These are phyloP conservation scores for Bimuria novae-zelandiae DNA, from an alignment of 2,329 filamentous ascomycete species.

Conservation along the genomic window DNA sequence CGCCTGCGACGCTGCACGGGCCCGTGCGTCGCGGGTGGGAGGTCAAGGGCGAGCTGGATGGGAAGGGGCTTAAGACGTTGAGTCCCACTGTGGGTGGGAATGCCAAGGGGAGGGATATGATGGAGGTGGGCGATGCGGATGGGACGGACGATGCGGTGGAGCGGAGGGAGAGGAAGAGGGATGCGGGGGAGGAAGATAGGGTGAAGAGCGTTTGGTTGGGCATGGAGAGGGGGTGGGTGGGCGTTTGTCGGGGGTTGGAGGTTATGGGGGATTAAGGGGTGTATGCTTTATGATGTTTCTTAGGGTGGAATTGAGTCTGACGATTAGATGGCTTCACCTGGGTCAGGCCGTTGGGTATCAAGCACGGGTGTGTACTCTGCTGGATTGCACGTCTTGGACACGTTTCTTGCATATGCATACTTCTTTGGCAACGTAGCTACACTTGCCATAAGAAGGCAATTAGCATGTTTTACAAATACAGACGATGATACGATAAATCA, in stretches of 20 bases:
- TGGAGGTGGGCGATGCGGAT: constrained; percentile 21
- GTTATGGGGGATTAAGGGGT: constrained; percentile 37
- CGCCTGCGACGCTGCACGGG: constrained; percentile 60
- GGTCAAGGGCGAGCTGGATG: constrained; percentile 44
- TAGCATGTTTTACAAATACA: too few species aligned
- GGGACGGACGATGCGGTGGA: constrained; percentile 34
- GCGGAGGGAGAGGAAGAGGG: constrained; percentile 35
- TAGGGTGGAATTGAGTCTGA: too few species aligned
- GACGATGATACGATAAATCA: too few species aligned
- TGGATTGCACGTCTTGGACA: too few species aligned
- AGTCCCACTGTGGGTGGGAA: constrained; percentile 15
- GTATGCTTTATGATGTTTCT: too few species aligned
- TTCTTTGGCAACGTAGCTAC: too few species aligned
- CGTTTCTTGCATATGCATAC: too few species aligned
- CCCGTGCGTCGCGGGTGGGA: constrained; percentile 54
- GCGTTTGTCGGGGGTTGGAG: constrained; percentile 38
- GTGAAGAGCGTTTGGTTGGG: constrained; percentile 36
- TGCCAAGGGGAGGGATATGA: constrained; percentile 15
- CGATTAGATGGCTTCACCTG: too few species aligned
- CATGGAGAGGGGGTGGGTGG: constrained; percentile 40
- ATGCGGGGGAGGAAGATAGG: constrained; percentile 36
- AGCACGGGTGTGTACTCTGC: too few species aligned
- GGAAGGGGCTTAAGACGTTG: constrained; percentile 41
- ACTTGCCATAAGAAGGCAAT: too few species aligned
- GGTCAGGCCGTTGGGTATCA: too few species aligned